A percentile compares a stretch with the other conserved stretches of the same genome.
Evolutionary conservation across 768 basidiomycete genomes (phyloP).

Genomic region (Tulasnella sp.): DNA sequence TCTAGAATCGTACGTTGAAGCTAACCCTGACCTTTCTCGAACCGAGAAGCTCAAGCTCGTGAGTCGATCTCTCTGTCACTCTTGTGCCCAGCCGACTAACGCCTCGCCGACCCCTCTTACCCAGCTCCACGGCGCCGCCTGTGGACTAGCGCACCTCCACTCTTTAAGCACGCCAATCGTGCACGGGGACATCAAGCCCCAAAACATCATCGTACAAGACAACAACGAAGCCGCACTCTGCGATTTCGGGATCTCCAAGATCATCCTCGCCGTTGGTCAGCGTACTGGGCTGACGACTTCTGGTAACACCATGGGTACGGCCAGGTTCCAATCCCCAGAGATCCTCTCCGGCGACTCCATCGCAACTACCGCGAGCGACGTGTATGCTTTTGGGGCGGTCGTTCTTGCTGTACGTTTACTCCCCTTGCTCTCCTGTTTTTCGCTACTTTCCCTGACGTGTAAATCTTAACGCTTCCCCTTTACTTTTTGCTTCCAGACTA

Average conservation of each 20-base stretch:
- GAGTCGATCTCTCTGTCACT: neutral
- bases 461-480: too few species aligned
- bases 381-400: constrained; percentile 6
- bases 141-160: neutral
- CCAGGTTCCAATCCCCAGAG: neutral
- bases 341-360: neutral
- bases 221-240: neutral
- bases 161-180: neutral
- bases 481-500: too few species aligned
- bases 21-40: neutral
- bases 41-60: neutral
- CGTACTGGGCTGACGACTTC: neutral
- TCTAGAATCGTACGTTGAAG: neutral
- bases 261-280: neutral
- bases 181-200: constrained; percentile 4
- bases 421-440: too few species aligned
- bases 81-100: too few species aligned
- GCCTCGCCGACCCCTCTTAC: too few species aligned
- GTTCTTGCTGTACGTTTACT: neutral
- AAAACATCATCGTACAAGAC: neutral
- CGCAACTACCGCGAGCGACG: neutral
- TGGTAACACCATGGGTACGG: neutral
- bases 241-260: neutral
- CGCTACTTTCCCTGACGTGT: too few species aligned
- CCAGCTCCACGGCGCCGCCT: neutral